A percentile compares a stretch with the other conserved stretches of the same genome.
Evolutionary conservation across 371 early-diverging fungal species (phyloP).

Genomic region (Rhizopus delemar): DNA sequence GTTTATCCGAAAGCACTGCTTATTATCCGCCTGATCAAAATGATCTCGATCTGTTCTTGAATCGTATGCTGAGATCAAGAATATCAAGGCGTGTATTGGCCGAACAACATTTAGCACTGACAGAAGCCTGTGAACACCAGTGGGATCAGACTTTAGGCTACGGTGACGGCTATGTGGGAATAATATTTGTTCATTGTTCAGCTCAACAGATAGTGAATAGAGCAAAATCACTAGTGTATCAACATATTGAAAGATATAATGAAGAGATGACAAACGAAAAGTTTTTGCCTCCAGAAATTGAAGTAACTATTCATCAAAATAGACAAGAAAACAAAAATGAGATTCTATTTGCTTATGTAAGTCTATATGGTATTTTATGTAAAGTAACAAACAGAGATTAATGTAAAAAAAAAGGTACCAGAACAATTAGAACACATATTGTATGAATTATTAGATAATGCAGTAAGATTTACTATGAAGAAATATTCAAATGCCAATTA

Average conservation of each 20-base stretch:
- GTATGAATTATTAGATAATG: conserved; percentile 91
- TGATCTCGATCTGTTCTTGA: conserved; percentile 79
- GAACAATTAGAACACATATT: conserved; percentile 94
- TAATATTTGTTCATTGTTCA: conserved; percentile 60
- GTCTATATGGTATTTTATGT: conserved; percentile 8
- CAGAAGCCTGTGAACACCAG: conserved; percentile 57
- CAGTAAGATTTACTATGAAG: conserved; percentile 65
- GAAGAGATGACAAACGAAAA: not conserved
- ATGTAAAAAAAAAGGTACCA: conserved; percentile 69
- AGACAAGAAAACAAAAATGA: conserved; percentile 26
- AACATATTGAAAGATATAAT: conserved; percentile 22
- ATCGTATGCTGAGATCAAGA: conserved; percentile 85
- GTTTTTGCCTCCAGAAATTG: conserved; percentile 23
- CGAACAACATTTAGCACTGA: conserved; percentile 89
- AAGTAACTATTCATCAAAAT: conserved; percentile 29
- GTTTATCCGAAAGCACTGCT: conserved; percentile 77
- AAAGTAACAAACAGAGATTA: conserved; percentile 34
- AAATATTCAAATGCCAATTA: conserved; percentile 31
- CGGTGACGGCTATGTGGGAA: conserved; percentile 59
- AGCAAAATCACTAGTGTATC: conserved; percentile 32
- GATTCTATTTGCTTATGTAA: conserved; percentile 51
- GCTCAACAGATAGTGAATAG: conserved; percentile 53
- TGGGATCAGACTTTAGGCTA: conserved; percentile 39
- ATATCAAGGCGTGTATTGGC: conserved; percentile 90
- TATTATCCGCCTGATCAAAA: conserved; percentile 34